Conservation (phyloP, 1,284 basidiomycete species). For the Moesziomyces sp. region DNA sequence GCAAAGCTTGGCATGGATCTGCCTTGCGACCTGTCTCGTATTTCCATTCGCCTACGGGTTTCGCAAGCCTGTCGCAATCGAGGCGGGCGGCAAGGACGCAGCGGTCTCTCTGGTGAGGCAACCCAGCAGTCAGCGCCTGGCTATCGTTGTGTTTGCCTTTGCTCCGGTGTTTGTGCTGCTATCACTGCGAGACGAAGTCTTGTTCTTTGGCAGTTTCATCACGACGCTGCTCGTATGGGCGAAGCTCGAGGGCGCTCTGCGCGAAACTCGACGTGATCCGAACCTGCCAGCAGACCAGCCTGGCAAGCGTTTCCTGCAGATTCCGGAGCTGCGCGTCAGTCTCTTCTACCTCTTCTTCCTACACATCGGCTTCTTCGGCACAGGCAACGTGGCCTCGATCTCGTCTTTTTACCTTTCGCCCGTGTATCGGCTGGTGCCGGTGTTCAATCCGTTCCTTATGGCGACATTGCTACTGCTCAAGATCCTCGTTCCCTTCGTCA, state of each 20-base stretch:
- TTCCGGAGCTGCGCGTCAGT: constrained; percentile 79
- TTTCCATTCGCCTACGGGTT: constrained; percentile 60
- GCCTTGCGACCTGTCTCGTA: constrained; percentile 69
- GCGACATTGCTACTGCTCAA: constrained; percentile 74
- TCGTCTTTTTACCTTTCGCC: constrained; percentile 89
- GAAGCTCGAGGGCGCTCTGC: constrained; percentile 72
- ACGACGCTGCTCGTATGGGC: constrained; percentile 78
- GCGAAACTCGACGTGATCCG: constrained; percentile 11
- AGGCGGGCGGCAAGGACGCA: background rate
- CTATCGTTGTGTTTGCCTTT: constrained; percentile 71
- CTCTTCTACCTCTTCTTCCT: constrained; percentile 87
- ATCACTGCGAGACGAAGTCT: constrained; percentile 82
- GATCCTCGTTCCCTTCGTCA: constrained; percentile 69
- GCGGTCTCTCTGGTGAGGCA: constrained; percentile 20
- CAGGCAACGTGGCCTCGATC: constrained; percentile 83
- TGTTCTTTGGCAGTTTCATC: constrained; percentile 81
- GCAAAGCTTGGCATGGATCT: constrained; percentile 76
- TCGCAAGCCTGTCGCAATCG: constrained; percentile 65
- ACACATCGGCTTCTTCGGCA: constrained; percentile 88
- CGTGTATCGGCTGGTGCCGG: constrained; percentile 85
- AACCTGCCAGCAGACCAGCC: background rate
- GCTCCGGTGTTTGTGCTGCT: constrained; percentile 82
- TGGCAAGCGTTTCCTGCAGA: constrained; percentile 71
- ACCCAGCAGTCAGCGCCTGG: constrained; percentile 60
- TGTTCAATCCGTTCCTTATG: constrained; percentile 90